Conservation (phyloP, 345 rosid species). For the Boechera stricta region DNA sequence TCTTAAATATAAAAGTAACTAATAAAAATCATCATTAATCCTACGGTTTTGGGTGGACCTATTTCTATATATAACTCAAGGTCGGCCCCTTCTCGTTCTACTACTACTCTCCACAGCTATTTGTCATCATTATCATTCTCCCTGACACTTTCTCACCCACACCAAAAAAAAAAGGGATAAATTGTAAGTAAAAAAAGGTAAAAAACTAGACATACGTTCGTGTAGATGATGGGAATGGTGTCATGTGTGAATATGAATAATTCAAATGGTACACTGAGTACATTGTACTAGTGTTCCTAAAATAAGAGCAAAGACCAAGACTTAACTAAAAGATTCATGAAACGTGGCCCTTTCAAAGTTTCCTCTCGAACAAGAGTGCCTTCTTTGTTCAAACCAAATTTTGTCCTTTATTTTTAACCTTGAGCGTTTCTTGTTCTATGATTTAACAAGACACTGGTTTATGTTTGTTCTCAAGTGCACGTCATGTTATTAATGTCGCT, state of each 20-base stretch:
- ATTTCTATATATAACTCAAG: constrained; percentile 29
- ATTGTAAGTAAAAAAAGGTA: constrained; percentile 26
- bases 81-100: constrained; percentile 32
- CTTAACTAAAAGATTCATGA: constrained; percentile 17
- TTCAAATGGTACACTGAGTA: constrained; percentile 35
- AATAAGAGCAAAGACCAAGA: constrained; percentile 36
- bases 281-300: constrained; percentile 40
- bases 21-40: constrained; percentile 30
- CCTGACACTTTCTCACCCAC: constrained; percentile 15
- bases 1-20: constrained; percentile 2
- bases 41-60: constrained; percentile 41
- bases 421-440: constrained; percentile 13
- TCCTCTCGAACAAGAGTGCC: constrained; percentile 26
- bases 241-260: constrained; percentile 39
- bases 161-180: not conserved
- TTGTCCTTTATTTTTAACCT: constrained; percentile 27
- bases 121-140: constrained; percentile 38
- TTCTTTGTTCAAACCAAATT: constrained; percentile 30
- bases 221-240: constrained; percentile 33
- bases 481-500: constrained; percentile 18
- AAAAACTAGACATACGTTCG: constrained; percentile 20
- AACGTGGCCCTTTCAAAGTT: constrained; percentile 36
- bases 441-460: constrained; percentile 29
- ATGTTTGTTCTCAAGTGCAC: constrained; percentile 18
- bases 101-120: constrained; percentile 22